phyloP scores from a whole-genome alignment of 768 basidiomycete genomes.

The Pleurotus cornucopiae region DNA sequence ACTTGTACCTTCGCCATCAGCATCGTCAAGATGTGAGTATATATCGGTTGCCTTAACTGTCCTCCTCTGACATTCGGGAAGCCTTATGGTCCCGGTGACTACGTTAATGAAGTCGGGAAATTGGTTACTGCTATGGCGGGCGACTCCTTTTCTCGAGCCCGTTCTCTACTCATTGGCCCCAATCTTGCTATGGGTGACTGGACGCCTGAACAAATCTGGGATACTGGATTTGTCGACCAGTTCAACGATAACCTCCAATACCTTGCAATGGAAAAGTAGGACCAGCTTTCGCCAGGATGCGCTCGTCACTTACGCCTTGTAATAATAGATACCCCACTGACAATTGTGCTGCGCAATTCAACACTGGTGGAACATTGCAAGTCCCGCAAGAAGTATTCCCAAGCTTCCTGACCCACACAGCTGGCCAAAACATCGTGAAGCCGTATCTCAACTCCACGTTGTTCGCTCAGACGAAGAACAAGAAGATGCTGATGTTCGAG shows the following conservation, averaged over 20 bases:
- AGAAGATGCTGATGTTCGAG: conserved; percentile 66
- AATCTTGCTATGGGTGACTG: conserved; percentile 46
- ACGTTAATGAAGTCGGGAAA: conserved; percentile 48
- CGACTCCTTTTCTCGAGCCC: conserved; percentile 29
- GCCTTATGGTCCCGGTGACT: conserved; percentile 41
- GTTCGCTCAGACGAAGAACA: conserved; percentile 37
- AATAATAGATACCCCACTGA: conserved; percentile 46
- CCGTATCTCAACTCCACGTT: conserved; percentile 47
- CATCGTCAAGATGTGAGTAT: conserved; percentile 25
- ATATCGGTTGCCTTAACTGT: conserved; percentile 62
- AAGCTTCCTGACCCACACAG: conserved; percentile 56
- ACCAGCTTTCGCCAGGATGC: neutral
- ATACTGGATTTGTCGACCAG: conserved; percentile 46
- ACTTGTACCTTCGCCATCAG: conserved; percentile 45
- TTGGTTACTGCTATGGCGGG: conserved; percentile 41
- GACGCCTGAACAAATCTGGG: conserved; percentile 49
- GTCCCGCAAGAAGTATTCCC: conserved; percentile 47
- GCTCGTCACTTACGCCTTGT: conserved; percentile 11
- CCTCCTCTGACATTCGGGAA: conserved; percentile 1
- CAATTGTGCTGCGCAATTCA: conserved; percentile 55
- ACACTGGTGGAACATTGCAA: conserved; percentile 27
- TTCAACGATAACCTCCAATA: conserved; percentile 35
- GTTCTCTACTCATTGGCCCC: conserved; percentile 55
- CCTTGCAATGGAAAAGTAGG: conserved; percentile 58
- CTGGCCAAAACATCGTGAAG: conserved; percentile 42